A percentile compares a stretch with the other conserved stretches of the same genome.
Conservation (phyloP, 495 filamentous ascomycete genomes). For the Penicillium canariense region DNA sequence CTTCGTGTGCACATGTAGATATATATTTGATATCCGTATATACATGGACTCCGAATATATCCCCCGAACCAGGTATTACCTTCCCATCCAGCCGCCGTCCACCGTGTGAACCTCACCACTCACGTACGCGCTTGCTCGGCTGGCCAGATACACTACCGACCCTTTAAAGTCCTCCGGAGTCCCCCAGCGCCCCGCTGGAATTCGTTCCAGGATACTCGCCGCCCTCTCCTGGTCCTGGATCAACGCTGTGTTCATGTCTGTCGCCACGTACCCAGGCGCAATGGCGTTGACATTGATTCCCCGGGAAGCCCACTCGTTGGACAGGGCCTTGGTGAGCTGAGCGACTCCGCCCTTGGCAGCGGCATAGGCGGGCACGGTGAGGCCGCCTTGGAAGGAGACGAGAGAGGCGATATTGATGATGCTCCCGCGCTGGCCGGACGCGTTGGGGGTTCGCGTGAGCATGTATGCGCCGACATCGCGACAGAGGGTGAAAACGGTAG, state of each 20-base stretch:
- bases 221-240: slow-evolving; percentile 61
- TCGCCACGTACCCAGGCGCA: slow-evolving; percentile 74
- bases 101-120: slow-evolving; percentile 75
- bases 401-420: slow-evolving; percentile 82
- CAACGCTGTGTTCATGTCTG: slow-evolving; percentile 82
- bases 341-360: slow-evolving; percentile 77
- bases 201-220: slow-evolving; percentile 67
- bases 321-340: slow-evolving; percentile 76
- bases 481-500: slow-evolving; percentile 71
- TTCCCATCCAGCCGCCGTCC: slow-evolving; percentile 88
- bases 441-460: slow-evolving; percentile 52
- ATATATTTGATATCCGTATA: too few relatives aligned
- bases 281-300: slow-evolving; percentile 74
- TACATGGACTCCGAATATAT: too few relatives aligned
- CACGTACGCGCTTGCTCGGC: slow-evolving; percentile 70
- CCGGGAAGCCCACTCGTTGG: slow-evolving; percentile 71
- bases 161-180: slow-evolving; percentile 41
- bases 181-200: slow-evolving; percentile 72
- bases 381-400: slow-evolving; percentile 78
- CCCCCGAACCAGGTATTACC: too few relatives aligned
- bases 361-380: slow-evolving; percentile 81
- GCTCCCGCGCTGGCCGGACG: slow-evolving; percentile 53
- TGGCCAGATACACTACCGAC: slow-evolving; percentile 38
- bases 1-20: too few relatives aligned
- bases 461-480: slow-evolving; percentile 78